Base-by-base conservation (phyloP, 805 yeast species). In the Ascoidea rubescens region DNA sequence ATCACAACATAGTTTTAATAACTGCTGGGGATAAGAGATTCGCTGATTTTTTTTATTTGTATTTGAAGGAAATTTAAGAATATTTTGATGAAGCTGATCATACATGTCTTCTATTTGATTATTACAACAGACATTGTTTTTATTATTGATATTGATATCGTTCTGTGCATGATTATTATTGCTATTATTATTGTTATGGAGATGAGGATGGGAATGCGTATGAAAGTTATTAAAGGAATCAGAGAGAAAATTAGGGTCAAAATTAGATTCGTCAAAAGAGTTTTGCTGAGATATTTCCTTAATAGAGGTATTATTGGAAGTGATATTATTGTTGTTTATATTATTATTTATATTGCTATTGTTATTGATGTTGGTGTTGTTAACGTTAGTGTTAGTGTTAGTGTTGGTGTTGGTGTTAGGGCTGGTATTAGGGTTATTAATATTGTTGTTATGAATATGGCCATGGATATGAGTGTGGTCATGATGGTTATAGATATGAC, bases 401-500 rank as follows among this genome's bases (percentile, higher is more conserved):
- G 77, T 77, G 55, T 73, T 77, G 21, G 73, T 72, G 55, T 73
- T 77, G 32, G 75, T 70, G 54, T 73, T 21, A 21, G 28, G 2
- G 28, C 3, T 21, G 28, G 28, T 21, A 4, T 37, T 37, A 10
- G 14, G 8, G 46, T 59, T 59, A 46, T 57, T 61, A 49, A 69
- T 71, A 51, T 68, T 72, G 51, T 70, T 73, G 55, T 70, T 71
- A 55, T 73, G 78, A 50, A 73, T 72, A 55, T 73, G 78, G 5
- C 78, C 78, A 55, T 73, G 78, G 21, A 73, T 72, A 55, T 73
- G 78, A 33, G 75, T 70, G 54, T 73, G 77, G 58, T 73, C 73
- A 48, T 65, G 62, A 56, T 73, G 78, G 55, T 67, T 70, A 58
- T 73, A 77, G 30, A 73, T 71, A 57, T 73, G 78, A 5, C 77